Evolutionary conservation across 1,139 yeast genomes (phyloP).

Genomic region (Candida tunisiensis): DNA sequence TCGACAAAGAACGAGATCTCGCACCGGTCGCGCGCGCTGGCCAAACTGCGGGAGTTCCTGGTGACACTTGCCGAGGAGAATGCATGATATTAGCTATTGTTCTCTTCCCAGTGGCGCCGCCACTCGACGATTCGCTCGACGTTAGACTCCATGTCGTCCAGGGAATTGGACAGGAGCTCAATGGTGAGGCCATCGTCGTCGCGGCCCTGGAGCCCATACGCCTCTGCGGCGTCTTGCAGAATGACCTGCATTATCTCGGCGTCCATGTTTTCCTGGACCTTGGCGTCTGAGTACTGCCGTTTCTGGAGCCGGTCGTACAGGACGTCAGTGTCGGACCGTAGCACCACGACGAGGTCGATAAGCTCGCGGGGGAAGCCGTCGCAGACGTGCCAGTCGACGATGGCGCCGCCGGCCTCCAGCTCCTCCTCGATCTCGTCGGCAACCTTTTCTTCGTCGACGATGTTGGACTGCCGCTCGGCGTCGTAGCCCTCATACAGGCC

Average conservation of each 20-base stretch:
- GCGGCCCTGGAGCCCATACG: no score
- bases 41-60: slow-evolving; percentile 47
- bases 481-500: slow-evolving; percentile 75
- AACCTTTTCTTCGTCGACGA: slow-evolving; percentile 83
- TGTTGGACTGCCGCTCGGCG: slow-evolving; percentile 65
- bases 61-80: slow-evolving; percentile 3
- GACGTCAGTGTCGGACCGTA: slow-evolving; percentile 55
- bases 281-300: slow-evolving; percentile 54
- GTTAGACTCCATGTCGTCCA: slow-evolving; percentile 66
- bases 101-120: slow-evolving; percentile 53
- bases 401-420: slow-evolving; percentile 65
- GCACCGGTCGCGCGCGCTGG: slow-evolving; percentile 75
- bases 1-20: slow-evolving; percentile 60
- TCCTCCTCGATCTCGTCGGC: slow-evolving; percentile 69
- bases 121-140: slow-evolving; percentile 60
- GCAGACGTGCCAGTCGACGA: slow-evolving; percentile 96
- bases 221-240: slow-evolving; percentile 69
- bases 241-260: slow-evolving; percentile 96
- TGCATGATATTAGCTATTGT: no score
- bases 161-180: slow-evolving; percentile 52
- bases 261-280: slow-evolving; percentile 82
- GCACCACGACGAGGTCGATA: slow-evolving; percentile 81
- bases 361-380: slow-evolving; percentile 88
- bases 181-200: slow-evolving; percentile 69
- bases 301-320: slow-evolving; percentile 60